Conservation (phyloP, 164 flowering plant species). For the Liriodendron chinense region DNA sequence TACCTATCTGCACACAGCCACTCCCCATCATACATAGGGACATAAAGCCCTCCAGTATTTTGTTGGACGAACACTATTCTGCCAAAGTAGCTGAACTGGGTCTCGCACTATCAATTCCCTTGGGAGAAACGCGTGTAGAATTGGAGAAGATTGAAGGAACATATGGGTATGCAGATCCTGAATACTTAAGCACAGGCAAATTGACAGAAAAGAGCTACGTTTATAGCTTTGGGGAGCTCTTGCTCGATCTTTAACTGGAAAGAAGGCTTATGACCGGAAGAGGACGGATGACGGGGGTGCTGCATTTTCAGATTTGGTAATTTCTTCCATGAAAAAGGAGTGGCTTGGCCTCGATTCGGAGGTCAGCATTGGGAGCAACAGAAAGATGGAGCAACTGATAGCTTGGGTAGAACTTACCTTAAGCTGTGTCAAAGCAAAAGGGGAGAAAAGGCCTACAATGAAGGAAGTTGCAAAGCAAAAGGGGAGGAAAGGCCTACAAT, state of each 20-base stretch:
- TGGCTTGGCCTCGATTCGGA: not conserved
- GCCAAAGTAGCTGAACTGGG: constrained; percentile 62
- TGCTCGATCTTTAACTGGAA: constrained; percentile 65
- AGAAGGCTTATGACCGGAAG: constrained; percentile 6
- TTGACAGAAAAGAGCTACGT: constrained; percentile 68
- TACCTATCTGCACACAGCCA: constrained; percentile 58
- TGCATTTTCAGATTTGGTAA: not conserved
- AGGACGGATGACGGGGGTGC: not conserved
- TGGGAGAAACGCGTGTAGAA: constrained; percentile 52
- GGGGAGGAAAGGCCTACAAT: constrained; percentile 1
- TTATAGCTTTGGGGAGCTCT: constrained; percentile 55
- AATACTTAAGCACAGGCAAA: constrained; percentile 48
- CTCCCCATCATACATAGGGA: constrained; percentile 57
- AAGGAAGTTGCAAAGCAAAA: not conserved
- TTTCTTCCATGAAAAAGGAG: not conserved
- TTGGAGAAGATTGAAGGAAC: constrained; percentile 56
- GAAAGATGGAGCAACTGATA: not conserved
- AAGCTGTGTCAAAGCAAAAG: constrained; percentile 4
- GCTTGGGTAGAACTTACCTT: not conserved
- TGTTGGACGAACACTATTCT: constrained; percentile 44
- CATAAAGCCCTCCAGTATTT: constrained; percentile 59
- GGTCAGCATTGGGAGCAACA: not conserved
- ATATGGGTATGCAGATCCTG: constrained; percentile 64
- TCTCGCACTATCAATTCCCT: constrained; percentile 43
- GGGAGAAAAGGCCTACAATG: constrained; percentile 1